A percentile compares a stretch with the other conserved stretches of the same genome.
Conservation (phyloP, 2,329 filamentous ascomycete genomes). For the Neonectria faginata region DNA sequence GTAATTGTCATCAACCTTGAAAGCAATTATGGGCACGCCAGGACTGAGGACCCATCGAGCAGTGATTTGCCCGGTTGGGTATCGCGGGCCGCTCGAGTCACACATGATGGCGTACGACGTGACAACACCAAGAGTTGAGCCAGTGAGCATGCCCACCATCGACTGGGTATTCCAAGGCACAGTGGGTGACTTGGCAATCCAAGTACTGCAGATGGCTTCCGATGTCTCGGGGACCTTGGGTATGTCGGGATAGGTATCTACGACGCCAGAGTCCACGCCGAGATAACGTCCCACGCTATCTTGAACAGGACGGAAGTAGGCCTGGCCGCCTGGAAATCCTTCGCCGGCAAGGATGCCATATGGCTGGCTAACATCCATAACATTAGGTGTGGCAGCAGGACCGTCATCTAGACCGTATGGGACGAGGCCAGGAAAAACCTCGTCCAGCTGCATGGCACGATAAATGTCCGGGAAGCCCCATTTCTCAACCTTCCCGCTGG, state of each 20-base stretch:
- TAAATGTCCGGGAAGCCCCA: slow-evolving; percentile 86
- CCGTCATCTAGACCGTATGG: slow-evolving; percentile 84
- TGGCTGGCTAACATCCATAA: slow-evolving; percentile 89
- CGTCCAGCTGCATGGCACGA: slow-evolving; percentile 80
- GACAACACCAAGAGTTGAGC: slow-evolving; percentile 85
- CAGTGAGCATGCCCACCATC: slow-evolving; percentile 83
- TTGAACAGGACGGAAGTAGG: slow-evolving; percentile 79
- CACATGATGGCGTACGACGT: slow-evolving; percentile 82
- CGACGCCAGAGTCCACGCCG: slow-evolving; percentile 68
- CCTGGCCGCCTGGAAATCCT: slow-evolving; percentile 84
- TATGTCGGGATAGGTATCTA: slow-evolving; percentile 76
- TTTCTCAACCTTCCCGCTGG: slow-evolving; percentile 77
- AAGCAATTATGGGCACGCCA: slow-evolving; percentile 88
- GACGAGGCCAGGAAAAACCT: slow-evolving; percentile 77
- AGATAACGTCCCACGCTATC: slow-evolving; percentile 85
- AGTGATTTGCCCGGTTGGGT: slow-evolving; percentile 81
- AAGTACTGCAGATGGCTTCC: slow-evolving; percentile 82
- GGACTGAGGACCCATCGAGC: slow-evolving; percentile 92
- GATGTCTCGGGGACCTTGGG: slow-evolving; percentile 77
- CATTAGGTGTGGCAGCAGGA: slow-evolving; percentile 82
- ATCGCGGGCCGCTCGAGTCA: slow-evolving; percentile 68
- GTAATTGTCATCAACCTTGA: slow-evolving; percentile 87
- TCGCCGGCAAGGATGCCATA: slow-evolving; percentile 89
- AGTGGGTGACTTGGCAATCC: slow-evolving; percentile 86
- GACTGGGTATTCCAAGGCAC: slow-evolving; percentile 80